Conservation (phyloP, 176 grass and related monocot genomes). For the Oryza nivara region DNA sequence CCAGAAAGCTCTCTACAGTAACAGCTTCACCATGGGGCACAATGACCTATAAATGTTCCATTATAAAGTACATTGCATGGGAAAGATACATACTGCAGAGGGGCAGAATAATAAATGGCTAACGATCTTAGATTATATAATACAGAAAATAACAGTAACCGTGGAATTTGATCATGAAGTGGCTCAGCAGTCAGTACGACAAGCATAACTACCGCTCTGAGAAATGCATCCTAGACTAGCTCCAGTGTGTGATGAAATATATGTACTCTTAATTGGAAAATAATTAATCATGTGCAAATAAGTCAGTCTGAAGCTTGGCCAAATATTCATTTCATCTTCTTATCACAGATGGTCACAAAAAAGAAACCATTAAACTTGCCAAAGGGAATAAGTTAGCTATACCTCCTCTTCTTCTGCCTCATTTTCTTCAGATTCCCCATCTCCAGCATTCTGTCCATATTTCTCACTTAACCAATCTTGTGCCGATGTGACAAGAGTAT, state of each 20-base stretch:
- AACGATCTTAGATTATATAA: constrained; percentile 7
- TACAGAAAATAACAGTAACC: neutral
- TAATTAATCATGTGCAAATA: neutral
- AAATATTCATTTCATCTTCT: constrained; percentile 10
- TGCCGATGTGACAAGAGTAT: constrained; percentile 92
- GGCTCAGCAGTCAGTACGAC: constrained; percentile 1
- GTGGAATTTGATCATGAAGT: neutral
- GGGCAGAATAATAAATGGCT: neutral
- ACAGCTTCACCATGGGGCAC: constrained; percentile 96
- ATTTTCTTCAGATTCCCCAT: constrained; percentile 61
- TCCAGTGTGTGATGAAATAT: neutral
- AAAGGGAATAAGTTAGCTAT: neutral
- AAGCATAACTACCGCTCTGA: constrained; percentile 8
- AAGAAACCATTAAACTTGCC: neutral
- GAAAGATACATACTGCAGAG: neutral
- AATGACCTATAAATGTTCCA: constrained; percentile 69
- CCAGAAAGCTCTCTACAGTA: constrained; percentile 86
- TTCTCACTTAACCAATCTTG: constrained; percentile 96
- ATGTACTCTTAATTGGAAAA: neutral
- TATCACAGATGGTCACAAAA: constrained; percentile 8
- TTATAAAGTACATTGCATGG: constrained; percentile 18
- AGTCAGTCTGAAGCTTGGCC: neutral
- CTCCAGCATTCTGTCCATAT: constrained; percentile 63
- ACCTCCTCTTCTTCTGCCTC: constrained; percentile 79
- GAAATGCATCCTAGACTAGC: constrained; percentile 19